Conservation (phyloP, 129 eudicot species). For the Pittosporum tobira region DNA sequence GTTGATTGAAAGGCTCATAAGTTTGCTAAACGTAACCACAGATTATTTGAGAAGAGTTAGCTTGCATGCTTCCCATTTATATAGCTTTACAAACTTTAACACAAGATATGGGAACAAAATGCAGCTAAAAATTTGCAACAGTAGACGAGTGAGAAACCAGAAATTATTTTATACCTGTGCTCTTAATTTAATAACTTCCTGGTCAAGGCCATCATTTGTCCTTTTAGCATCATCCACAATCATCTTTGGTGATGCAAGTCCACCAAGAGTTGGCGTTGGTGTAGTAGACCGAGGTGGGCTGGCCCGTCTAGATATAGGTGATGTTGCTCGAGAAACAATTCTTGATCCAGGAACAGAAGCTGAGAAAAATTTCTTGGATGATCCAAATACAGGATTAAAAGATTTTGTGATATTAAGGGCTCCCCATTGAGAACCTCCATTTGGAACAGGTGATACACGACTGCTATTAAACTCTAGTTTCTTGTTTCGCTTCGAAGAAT, state of each 20-base stretch:
- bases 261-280: constrained; percentile 90
- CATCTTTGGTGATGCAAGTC: constrained; percentile 72
- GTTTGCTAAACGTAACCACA: no score
- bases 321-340: constrained; percentile 94
- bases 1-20: no score
- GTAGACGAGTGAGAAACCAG: constrained; percentile 3
- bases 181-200: constrained; percentile 69
- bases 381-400: constrained; percentile 77
- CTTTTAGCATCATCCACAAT: constrained; percentile 49
- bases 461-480: constrained; percentile 76
- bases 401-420: constrained; percentile 65
- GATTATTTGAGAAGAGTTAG: no score
- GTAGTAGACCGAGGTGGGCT: constrained; percentile 99
- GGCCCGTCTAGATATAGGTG: constrained; percentile 81
- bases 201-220: constrained; percentile 53
- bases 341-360: constrained; percentile 99
- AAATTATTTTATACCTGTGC: constrained; percentile 52
- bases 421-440: constrained; percentile 87
- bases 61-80: constrained; percentile 6
- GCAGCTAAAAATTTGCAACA: constrained; percentile 12
- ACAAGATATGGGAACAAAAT: constrained; percentile 8
- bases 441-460: constrained; percentile 91
- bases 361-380: constrained; percentile 86
- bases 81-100: constrained; percentile 2
- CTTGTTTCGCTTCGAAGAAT: constrained; percentile 69